Evolutionary conservation across 192 early-diverging fungal species (phyloP).

Genomic region (Spizellomyces punctatus): DNA sequence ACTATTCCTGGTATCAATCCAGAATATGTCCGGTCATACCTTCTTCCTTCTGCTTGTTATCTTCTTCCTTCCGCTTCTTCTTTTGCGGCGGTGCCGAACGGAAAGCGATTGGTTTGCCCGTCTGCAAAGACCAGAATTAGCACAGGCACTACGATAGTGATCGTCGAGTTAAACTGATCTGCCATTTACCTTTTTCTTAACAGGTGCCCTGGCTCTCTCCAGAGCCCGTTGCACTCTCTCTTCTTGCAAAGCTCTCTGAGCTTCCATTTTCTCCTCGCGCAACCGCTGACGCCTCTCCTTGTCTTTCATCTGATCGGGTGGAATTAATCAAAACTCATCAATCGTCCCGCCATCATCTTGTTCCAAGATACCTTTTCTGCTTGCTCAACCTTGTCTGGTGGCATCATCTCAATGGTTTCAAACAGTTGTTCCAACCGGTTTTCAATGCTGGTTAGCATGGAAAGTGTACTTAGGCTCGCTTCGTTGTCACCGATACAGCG

Average conservation of each 20-base stretch:
- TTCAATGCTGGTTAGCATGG: constrained; percentile 62
- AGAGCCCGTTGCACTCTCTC: constrained; percentile 59
- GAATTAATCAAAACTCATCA: not conserved
- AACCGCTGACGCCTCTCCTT: constrained; percentile 59
- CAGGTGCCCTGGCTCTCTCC: constrained; percentile 61
- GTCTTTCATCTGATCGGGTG: constrained; percentile 53
- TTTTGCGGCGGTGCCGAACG: constrained; percentile 63
- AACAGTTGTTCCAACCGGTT: constrained; percentile 63
- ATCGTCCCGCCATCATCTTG: too few species aligned
- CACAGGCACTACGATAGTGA: too few species aligned
- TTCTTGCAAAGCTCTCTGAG: constrained; percentile 55
- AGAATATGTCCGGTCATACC: constrained; percentile 8
- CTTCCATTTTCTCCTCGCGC: constrained; percentile 61
- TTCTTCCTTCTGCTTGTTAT: constrained; percentile 58
- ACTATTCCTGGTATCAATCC: not conserved
- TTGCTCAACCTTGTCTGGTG: constrained; percentile 60
- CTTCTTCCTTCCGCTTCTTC: constrained; percentile 56
- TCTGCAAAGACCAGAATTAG: constrained; percentile 23
- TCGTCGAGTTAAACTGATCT: not conserved
- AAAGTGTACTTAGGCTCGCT: constrained; percentile 55
- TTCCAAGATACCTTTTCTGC: constrained; percentile 57
- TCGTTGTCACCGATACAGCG: constrained; percentile 59
- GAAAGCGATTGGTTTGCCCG: constrained; percentile 60
- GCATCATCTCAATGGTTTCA: constrained; percentile 64
- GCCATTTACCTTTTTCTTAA: constrained; percentile 59